Conservation (phyloP, 1,139 yeast genomes). For the Hyphopichia khmerensis region DNA sequence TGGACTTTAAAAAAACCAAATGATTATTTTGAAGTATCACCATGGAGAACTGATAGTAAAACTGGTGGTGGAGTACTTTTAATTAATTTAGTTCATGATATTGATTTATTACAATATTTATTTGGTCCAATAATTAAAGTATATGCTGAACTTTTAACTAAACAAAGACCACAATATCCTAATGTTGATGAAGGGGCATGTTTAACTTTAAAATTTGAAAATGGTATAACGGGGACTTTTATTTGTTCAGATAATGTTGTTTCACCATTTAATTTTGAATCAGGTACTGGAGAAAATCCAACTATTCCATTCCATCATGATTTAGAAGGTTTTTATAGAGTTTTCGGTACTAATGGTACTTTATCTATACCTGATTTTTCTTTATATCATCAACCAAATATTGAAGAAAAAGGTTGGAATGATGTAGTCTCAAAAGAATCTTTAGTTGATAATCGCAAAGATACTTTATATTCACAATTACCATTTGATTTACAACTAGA, state of each 20-base stretch:
- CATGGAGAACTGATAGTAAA: constrained; percentile 34
- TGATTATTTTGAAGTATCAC: constrained; percentile 29
- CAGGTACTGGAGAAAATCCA: constrained; percentile 45
- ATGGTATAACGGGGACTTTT: constrained; percentile 39
- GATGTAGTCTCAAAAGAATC: constrained; percentile 13
- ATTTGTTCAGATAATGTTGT: constrained; percentile 39
- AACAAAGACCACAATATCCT: constrained; percentile 27
- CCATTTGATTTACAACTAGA: constrained; percentile 36
- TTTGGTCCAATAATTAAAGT: constrained; percentile 39
- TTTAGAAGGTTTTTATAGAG: constrained; percentile 33
- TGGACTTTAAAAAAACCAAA: constrained; percentile 38
- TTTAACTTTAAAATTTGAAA: constrained; percentile 29
- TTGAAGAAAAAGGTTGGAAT: constrained; percentile 20
- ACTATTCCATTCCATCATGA: constrained; percentile 29
- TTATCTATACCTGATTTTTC: constrained; percentile 38
- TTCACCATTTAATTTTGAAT: constrained; percentile 40
- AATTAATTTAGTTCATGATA: constrained; percentile 41
- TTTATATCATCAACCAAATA: constrained; percentile 28
- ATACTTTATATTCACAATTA: constrained; percentile 12
- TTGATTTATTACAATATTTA: constrained; percentile 36
- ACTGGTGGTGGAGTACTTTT: constrained; percentile 42
- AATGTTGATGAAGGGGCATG: constrained; percentile 45
- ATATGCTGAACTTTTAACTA: constrained; percentile 35
- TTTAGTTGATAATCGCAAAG: constrained; percentile 11
- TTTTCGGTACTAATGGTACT: constrained; percentile 39